Conservation (phyloP, 306 rosid genomes). For the Lathyrus oleraceus region DNA sequence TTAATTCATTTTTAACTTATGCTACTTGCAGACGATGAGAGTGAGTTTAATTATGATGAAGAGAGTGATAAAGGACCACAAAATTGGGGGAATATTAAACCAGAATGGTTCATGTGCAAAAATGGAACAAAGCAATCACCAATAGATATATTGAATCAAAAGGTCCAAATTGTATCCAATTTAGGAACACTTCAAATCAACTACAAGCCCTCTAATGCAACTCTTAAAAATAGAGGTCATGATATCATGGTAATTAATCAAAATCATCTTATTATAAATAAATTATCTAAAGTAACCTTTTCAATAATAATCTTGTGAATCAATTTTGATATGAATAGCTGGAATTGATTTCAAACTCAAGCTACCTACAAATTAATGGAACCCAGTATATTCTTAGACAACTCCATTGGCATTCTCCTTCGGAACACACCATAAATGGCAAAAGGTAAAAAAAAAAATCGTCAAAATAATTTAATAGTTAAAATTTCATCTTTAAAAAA, state of each 20-base stretch:
- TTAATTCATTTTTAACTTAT: not conserved
- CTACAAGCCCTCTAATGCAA: conserved; percentile 61
- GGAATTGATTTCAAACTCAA: conserved; percentile 43
- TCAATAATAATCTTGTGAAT: not conserved
- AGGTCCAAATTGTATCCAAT: conserved; percentile 48
- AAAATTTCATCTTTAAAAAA: too few species aligned
- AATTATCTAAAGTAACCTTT: not conserved
- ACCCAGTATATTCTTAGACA: conserved; percentile 56
- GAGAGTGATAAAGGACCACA: conserved; percentile 54
- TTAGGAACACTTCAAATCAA: conserved; percentile 36
- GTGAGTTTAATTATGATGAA: conserved; percentile 52
- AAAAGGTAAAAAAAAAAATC: too few species aligned
- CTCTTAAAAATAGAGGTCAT: conserved; percentile 68
- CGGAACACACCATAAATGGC: conserved; percentile 72
- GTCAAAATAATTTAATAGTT: too few species aligned
- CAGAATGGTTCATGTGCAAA: conserved; percentile 59
- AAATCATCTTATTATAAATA: not conserved
- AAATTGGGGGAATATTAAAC: conserved; percentile 62
- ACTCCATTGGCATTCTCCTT: conserved; percentile 81
- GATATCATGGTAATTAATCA: conserved; percentile 57
- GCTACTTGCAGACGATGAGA: conserved; percentile 49
- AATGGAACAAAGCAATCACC: conserved; percentile 80
- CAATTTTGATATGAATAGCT: conserved; percentile 40
- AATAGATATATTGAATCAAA: conserved; percentile 48
- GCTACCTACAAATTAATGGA: conserved; percentile 53